These are phyloP conservation scores for Paramecium tetraurelia DNA, from an alignment of 73 alveolate genomes.

Conservation along the genomic window DNA sequence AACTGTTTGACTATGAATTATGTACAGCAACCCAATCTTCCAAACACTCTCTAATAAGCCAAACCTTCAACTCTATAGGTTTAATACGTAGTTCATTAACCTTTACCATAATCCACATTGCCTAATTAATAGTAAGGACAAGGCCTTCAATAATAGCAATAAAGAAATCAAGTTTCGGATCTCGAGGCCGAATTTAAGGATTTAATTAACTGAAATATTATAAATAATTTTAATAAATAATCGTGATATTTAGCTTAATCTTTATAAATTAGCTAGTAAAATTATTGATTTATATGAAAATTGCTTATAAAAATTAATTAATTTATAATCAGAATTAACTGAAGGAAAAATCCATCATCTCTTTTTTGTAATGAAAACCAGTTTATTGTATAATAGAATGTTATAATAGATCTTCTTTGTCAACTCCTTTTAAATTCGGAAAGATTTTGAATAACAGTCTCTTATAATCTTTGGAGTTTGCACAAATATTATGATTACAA, in stretches of 20 bases:
- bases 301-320: neutral
- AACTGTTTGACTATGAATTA: neutral
- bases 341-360: neutral
- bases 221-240: neutral
- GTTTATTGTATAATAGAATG: neutral
- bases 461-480: neutral
- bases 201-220: neutral
- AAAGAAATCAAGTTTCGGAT: neutral
- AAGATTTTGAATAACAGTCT: conserved; percentile 7
- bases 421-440: conserved; percentile 12
- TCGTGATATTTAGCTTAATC: neutral
- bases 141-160: neutral
- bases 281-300: neutral
- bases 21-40: neutral
- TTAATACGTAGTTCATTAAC: neutral
- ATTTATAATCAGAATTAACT: neutral
- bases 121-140: neutral
- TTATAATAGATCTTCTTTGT: neutral
- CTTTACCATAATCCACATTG: neutral
- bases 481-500: neutral
- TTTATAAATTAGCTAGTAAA: neutral
- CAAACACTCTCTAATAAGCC: neutral
- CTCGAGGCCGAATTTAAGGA: neutral
- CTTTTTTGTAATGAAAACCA: neutral
- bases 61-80: neutral